Conservation (phyloP, 345 rosid species). For the Gynandropsis gynandra region DNA sequence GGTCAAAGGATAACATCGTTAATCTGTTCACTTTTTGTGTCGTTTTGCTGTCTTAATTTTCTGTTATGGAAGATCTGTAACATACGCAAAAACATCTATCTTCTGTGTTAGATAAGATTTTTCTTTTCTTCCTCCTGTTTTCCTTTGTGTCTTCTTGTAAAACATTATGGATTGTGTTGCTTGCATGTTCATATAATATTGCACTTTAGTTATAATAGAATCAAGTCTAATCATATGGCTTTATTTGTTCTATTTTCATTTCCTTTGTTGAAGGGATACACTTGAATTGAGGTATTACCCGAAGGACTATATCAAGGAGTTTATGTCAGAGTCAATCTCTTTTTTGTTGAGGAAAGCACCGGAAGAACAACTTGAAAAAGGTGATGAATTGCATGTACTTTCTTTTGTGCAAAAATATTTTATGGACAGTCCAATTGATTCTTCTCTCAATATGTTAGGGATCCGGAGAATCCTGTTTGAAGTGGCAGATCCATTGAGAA, state of each 20-base stretch:
- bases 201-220: not conserved
- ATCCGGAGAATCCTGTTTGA: conserved; percentile 56
- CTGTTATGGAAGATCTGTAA: too few relatives aligned
- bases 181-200: too few relatives aligned
- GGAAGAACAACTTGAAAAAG: conserved; percentile 46
- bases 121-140: not conserved
- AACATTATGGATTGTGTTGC: too few relatives aligned
- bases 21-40: not conserved
- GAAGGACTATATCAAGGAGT: conserved; percentile 54
- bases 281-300: conserved; percentile 59
- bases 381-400: conserved; percentile 31
- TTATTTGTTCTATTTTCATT: not conserved
- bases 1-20: not conserved
- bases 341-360: conserved; percentile 81
- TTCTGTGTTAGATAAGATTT: not conserved
- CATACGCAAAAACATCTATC: too few relatives aligned
- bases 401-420: conserved; percentile 1
- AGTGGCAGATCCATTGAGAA: conserved; percentile 37
- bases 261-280: conserved; percentile 46
- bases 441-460: conserved; percentile 38
- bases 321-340: conserved; percentile 72
- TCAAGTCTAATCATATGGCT: not conserved
- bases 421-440: conserved; percentile 9
- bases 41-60: too few relatives aligned
- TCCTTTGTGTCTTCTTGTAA: too few relatives aligned